Evolutionary conservation across 2,329 filamentous ascomycete species (phyloP).

Genomic region (Fusarium beomiforme): DNA sequence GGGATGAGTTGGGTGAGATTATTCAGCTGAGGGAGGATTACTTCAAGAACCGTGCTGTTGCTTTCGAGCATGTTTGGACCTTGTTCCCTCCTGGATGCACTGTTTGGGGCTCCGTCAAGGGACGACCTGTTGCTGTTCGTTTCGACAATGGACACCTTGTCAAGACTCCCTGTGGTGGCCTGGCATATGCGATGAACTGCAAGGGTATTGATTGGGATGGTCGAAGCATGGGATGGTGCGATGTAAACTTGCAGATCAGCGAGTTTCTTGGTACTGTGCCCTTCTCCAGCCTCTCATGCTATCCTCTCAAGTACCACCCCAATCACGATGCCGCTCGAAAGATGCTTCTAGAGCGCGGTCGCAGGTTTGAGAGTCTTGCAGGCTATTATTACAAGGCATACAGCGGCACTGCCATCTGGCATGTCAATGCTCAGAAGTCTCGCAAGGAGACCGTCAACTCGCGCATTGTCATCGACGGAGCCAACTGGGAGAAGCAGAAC

Average conservation of each 20-base stretch:
- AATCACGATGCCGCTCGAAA: constrained; percentile 48
- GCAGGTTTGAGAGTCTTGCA: constrained; percentile 56
- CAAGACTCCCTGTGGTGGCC: constrained; percentile 50
- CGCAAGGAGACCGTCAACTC: constrained; percentile 44
- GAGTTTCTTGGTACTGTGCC: constrained; percentile 56
- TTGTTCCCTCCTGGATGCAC: constrained; percentile 60
- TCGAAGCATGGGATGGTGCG: constrained; percentile 55
- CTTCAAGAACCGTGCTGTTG: constrained; percentile 62
- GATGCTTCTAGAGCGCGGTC: constrained; percentile 53
- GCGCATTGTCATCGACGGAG: constrained; percentile 46
- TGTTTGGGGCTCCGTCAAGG: constrained; percentile 53
- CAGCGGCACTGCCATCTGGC: constrained; percentile 49
- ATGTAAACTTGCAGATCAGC: constrained; percentile 49
- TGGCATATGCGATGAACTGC: constrained; percentile 52
- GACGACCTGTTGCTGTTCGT: constrained; percentile 52
- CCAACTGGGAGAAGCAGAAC: constrained; percentile 46
- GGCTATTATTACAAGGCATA: constrained; percentile 61
- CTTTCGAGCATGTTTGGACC: constrained; percentile 63
- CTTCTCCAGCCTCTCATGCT: constrained; percentile 56
- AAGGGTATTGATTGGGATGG: constrained; percentile 61
- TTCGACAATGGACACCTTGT: constrained; percentile 52
- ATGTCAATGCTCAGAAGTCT: constrained; percentile 35
- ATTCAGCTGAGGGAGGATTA: constrained; percentile 63
- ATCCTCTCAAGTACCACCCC: constrained; percentile 57
- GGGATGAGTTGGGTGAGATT: constrained; percentile 60